Conservation (phyloP, 2,329 filamentous ascomycete species). For the Fusarium dlaminii region DNA sequence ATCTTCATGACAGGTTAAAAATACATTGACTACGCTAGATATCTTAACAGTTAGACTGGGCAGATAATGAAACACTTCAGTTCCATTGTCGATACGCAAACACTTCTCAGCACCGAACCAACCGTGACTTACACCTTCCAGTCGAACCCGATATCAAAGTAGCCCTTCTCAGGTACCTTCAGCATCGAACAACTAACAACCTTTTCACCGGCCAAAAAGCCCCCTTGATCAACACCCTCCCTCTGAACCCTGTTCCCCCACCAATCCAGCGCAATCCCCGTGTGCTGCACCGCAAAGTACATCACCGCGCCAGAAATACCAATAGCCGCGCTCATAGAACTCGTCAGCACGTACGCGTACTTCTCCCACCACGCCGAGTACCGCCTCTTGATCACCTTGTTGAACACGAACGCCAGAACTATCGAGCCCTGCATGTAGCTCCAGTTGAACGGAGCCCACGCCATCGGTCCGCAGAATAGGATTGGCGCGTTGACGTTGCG, state of each 20-base stretch:
- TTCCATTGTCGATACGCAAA: not conserved
- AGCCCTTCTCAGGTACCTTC: conserved; percentile 28
- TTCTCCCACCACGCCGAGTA: conserved; percentile 42
- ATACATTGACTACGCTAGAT: not conserved
- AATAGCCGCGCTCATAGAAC: conserved; percentile 41
- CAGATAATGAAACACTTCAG: not conserved
- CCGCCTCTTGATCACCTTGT: conserved; percentile 38
- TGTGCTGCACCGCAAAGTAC: conserved; percentile 40
- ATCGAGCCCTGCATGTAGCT: conserved; percentile 39
- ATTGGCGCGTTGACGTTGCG: conserved; percentile 39
- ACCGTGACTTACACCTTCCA: conserved; percentile 23
- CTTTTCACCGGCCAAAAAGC: conserved; percentile 12
- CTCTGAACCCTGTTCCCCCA: conserved; percentile 34
- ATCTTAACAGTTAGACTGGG: not conserved
- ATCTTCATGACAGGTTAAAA: not conserved
- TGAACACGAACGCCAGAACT: conserved; percentile 40
- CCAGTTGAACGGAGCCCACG: conserved; percentile 43
- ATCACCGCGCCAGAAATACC: conserved; percentile 41
- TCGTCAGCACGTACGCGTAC: conserved; percentile 43
- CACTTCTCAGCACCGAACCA: not conserved
- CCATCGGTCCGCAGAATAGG: conserved; percentile 36
- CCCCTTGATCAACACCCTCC: conserved; percentile 39
- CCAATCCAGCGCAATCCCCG: conserved; percentile 35
- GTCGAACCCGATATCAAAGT: conserved; percentile 29
- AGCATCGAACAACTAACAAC: conserved; percentile 33